Percentiles rank a stretch among this genome's conserved stretches.
Evolutionary conservation across 1,284 basidiomycete species (phyloP).

Genomic region (Pholiota adiposa): DNA sequence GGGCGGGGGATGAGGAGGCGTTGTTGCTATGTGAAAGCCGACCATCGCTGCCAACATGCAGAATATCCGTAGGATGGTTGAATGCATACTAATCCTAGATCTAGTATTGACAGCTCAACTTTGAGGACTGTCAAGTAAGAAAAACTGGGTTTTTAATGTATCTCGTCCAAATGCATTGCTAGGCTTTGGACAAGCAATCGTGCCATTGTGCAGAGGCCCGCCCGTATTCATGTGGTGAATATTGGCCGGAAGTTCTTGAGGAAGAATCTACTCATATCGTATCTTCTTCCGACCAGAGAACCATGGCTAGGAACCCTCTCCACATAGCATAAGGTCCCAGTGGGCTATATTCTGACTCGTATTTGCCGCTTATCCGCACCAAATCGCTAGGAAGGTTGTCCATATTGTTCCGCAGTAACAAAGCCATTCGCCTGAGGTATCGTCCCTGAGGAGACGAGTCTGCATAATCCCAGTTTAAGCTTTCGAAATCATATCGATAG

Average conservation of each 20-base stretch:
- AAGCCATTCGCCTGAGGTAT: not conserved
- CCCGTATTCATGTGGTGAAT: conserved; percentile 5
- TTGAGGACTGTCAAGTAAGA: not conserved
- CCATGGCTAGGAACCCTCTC: conserved; percentile 6
- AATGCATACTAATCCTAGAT: not conserved
- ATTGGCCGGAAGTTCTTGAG: not conserved
- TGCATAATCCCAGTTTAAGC: not conserved
- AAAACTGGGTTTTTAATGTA: not conserved
- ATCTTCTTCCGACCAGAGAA: conserved; percentile 18
- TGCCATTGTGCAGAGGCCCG: not conserved
- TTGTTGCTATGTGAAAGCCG: conserved; percentile 40
- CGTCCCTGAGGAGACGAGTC: not conserved
- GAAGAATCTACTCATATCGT: conserved; percentile 6
- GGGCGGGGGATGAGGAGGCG: conserved; percentile 46
- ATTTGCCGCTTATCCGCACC: conserved; percentile 22
- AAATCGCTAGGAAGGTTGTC: conserved; percentile 8
- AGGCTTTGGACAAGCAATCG: not conserved
- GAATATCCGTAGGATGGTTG: conserved; percentile 33
- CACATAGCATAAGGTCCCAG: conserved; percentile 7
- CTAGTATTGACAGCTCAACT: not conserved
- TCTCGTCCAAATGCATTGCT: not conserved
- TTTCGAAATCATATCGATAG: not conserved
- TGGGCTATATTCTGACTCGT: conserved; percentile 10
- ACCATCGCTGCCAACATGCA: conserved; percentile 41
- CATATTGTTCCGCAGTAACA: conserved; percentile 4